A percentile compares a stretch with the other conserved stretches of the same genome.
These are phyloP conservation scores for Zymoseptoria passerinii DNA, from an alignment of 2,329 filamentous ascomycete species.

Conservation along the genomic window DNA sequence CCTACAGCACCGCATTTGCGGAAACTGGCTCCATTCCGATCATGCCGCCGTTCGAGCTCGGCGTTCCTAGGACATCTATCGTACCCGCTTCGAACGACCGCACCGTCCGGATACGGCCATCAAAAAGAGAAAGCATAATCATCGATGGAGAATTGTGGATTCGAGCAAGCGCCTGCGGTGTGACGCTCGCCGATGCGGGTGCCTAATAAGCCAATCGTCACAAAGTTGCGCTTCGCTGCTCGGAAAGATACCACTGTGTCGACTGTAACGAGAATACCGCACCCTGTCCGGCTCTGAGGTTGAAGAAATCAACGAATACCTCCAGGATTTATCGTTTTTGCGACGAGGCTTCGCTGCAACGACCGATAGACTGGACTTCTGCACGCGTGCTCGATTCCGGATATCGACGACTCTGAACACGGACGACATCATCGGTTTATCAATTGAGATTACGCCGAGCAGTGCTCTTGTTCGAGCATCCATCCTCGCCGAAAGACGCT, in stretches of 20 bases:
- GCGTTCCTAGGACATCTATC: not conserved
- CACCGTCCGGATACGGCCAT: not conserved
- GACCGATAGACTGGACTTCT: not conserved
- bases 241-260: not conserved
- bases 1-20: not conserved
- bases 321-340: not conserved
- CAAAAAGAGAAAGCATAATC: not conserved
- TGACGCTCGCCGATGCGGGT: not conserved
- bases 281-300: not conserved
- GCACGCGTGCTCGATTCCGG: not conserved
- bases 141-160: not conserved
- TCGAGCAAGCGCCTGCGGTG: not conserved
- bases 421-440: too few species aligned
- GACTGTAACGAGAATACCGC: not conserved
- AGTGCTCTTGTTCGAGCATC: not conserved
- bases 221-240: not conserved
- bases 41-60: not conserved
- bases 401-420: too few species aligned
- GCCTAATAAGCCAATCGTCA: not conserved
- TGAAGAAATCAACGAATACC: not conserved
- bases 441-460: too few species aligned
- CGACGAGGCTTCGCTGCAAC: not conserved
- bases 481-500: not conserved
- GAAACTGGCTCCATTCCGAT: not conserved
- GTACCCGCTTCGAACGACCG: not conserved